These are phyloP conservation scores for Herpetomonas tarakana DNA, from an alignment of 208 protist species.

Conservation along the genomic window DNA sequence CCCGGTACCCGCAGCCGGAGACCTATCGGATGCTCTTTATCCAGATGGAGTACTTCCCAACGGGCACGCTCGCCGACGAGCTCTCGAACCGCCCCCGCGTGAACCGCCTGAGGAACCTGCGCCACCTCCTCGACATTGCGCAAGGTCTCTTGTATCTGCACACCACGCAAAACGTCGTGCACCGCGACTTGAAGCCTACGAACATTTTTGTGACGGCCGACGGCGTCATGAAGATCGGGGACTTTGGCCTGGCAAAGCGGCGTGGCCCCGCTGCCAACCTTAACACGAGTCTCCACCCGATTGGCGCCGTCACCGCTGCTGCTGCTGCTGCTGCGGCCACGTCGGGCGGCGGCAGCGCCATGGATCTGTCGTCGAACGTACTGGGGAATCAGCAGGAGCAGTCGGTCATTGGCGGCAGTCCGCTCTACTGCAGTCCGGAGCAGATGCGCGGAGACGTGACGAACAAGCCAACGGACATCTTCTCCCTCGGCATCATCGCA, in stretches of 20 bases:
- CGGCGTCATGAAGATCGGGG: constrained; percentile 75
- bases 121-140: constrained; percentile 60
- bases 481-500: constrained; percentile 72
- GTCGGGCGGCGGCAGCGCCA: neutral
- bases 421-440: constrained; percentile 83
- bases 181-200: constrained; percentile 83
- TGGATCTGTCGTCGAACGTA: constrained; percentile 30
- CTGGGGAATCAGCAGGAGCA: constrained; percentile 34
- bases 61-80: constrained; percentile 68
- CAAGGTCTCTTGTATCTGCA: constrained; percentile 74
- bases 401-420: constrained; percentile 51
- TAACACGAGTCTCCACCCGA: neutral
- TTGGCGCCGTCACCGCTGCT: neutral
- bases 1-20: neutral
- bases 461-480: constrained; percentile 65
- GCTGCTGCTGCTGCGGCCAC: neutral
- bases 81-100: constrained; percentile 44
- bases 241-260: constrained; percentile 80
- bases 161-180: constrained; percentile 53
- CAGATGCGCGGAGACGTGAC: constrained; percentile 52
- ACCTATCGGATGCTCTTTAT: constrained; percentile 79
- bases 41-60: constrained; percentile 83
- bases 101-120: constrained; percentile 56
- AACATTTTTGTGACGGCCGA: constrained; percentile 77
- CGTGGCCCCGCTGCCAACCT: constrained; percentile 7